Base-by-base conservation (phyloP, 805 yeast species). In the Starmerella riodocensis region DNA sequence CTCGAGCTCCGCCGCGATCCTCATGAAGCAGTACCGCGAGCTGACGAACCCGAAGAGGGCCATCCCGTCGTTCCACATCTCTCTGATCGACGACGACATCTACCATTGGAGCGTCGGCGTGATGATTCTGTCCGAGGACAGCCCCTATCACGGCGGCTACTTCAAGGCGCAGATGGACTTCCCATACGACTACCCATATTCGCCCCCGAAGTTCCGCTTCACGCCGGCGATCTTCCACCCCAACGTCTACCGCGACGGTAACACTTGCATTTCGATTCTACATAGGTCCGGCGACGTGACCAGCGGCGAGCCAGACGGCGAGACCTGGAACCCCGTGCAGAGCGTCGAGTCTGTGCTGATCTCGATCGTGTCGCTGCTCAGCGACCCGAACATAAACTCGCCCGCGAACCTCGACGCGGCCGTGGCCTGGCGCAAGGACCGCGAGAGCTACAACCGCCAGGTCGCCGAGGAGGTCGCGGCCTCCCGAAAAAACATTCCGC, bases 321-420 rank as follows among this genome's bases (percentile, higher is more conserved):
- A 86, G 63, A 85, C 93, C 16, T 85, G 96, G 96, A 50, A 55
- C 43, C 64, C 64, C 6, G 63, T 61, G 2, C 95, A 86, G 64
- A 78, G 91, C 19, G 96, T 84, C 8, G 96, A 88, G 61, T 68
- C 81, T 24, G 94, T 88, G 8, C 70, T 88, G 53, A 79, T 88
- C 40, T 81, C 94, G 25, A 86, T 88, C 48, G 80, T 88, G 16
- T 84, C 95, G 7, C 69, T 88, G 37, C 69, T 88, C 52, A 94
- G 85, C 54, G 96, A 88, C 59, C 97, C 97, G 39, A 88, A 88
- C 62, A 78, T 82, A 43, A 73, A 75, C 45, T 82, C 94, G 1
- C 96, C 97, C 6, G 97, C 97, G 5, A 88, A 88, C 59, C 86
- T 88, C 36, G 97, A 88, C 59, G 97, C 97, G 14, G 81, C 94